Base-by-base conservation (phyloP, 1,139 yeast genomes). In the Debaryomycetaceae sp. region DNA sequence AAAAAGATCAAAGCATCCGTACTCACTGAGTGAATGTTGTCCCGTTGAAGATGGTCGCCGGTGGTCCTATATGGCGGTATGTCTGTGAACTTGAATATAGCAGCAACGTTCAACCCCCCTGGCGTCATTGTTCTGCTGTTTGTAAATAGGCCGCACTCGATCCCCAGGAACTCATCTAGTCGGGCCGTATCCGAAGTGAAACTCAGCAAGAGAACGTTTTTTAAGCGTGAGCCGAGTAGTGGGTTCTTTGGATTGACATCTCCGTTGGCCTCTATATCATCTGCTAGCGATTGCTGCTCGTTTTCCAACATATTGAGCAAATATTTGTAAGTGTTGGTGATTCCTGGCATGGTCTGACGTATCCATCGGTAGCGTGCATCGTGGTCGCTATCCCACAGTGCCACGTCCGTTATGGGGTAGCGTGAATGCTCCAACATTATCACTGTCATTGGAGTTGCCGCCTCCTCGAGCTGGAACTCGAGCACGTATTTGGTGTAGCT, bases 1-100 rank as follows among this genome's bases (percentile, higher is more conserved):
- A 41, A 34, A n/a, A 35, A 31, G 4, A 43, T 46, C 30, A 40
- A 35, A 16, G 34, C 36, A 24, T 44, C 44, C 6, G 30, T 17
- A 13, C 29, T 25, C 3, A 44, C 36, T 3, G 43, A 35, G n/a
- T 27, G 24, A 2, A 42, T 30, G 4, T 30, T 23, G n/a, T 28
- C 31, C 16, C 12, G 4, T 16, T 5, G 3, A 10, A 9, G 9
- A 19, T 19, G 21, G n/a, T n/a, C n/a, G n/a, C n/a, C n/a, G n/a
- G n/a, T n/a, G n/a, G n/a, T n/a, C n/a, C n/a, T n/a, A n/a, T n/a
- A n/a, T n/a, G n/a, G n/a, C n/a, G n/a, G n/a, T n/a, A n/a, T n/a
- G n/a, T n/a, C n/a, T n/a, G n/a, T n/a, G n/a, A n/a, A n/a, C n/a
- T n/a, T n/a, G n/a, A n/a, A n/a, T n/a, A n/a, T n/a, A n/a, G n/a